These are phyloP conservation scores for Penicillium sclerotigenum DNA, from an alignment of 2,329 filamentous ascomycete genomes.

Conservation along the genomic window DNA sequence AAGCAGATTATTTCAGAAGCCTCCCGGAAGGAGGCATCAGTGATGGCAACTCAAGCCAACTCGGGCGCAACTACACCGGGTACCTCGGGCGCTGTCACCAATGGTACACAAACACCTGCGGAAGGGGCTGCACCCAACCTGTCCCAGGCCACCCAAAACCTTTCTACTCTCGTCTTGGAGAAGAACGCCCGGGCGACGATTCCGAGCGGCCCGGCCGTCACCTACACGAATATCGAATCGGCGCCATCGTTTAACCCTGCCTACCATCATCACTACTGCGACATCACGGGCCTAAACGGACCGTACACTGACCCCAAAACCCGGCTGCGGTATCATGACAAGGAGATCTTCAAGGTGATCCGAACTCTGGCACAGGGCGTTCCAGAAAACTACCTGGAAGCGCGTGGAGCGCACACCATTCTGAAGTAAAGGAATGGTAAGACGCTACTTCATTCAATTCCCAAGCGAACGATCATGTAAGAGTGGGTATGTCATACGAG, in stretches of 20 bases:
- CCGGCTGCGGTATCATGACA: slow-evolving; percentile 85
- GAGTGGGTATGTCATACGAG: not conserved
- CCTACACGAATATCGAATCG: slow-evolving; percentile 95
- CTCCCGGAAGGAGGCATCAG: slow-evolving; percentile 82
- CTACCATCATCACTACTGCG: slow-evolving; percentile 86
- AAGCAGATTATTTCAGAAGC: slow-evolving; percentile 93
- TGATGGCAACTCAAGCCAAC: slow-evolving; percentile 76
- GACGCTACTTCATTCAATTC: not conserved
- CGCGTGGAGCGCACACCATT: slow-evolving; percentile 86
- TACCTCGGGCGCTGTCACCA: slow-evolving; percentile 34
- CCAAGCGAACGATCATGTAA: not conserved
- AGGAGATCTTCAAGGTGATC: slow-evolving; percentile 83
- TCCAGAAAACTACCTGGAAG: slow-evolving; percentile 84
- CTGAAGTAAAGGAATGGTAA: slow-evolving; percentile 61
- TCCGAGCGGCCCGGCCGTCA: slow-evolving; percentile 66
- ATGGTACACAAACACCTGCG: slow-evolving; percentile 48
- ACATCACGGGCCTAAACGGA: slow-evolving; percentile 88
- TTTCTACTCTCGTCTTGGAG: slow-evolving; percentile 84
- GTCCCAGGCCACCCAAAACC: slow-evolving; percentile 80
- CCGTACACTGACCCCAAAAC: slow-evolving; percentile 95
- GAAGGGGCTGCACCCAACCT: slow-evolving; percentile 60
- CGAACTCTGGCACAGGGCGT: slow-evolving; percentile 75
- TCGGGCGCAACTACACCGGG: slow-evolving; percentile 72
- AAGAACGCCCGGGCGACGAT: slow-evolving; percentile 58
- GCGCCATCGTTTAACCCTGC: slow-evolving; percentile 78